These are phyloP conservation scores for Cairneyella variabilis DNA, from an alignment of 495 filamentous ascomycete species.

Conservation along the genomic window DNA sequence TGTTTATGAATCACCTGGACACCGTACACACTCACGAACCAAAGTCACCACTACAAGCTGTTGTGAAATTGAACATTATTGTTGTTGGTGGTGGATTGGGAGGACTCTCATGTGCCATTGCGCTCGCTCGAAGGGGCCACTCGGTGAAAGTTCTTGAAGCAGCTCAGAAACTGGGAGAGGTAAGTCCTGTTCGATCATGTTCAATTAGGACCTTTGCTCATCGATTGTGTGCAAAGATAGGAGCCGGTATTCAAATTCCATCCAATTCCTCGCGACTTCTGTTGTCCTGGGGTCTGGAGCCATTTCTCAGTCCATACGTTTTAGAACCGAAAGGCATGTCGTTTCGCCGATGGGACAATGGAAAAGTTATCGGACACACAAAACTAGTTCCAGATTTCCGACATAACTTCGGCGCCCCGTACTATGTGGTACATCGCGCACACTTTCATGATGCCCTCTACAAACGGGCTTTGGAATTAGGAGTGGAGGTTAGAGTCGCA, in stretches of 20 bases:
- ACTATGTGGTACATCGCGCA: slow-evolving; percentile 43
- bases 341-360: slow-evolving; percentile 42
- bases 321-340: slow-evolving; percentile 35
- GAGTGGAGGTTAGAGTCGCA: slow-evolving; percentile 41
- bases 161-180: slow-evolving; percentile 39
- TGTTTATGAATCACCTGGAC: too few relatives aligned
- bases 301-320: slow-evolving; percentile 29
- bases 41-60: too few relatives aligned
- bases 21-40: too few relatives aligned
- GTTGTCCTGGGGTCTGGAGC: slow-evolving; percentile 32
- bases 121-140: slow-evolving; percentile 39
- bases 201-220: too few relatives aligned
- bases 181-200: too few relatives aligned
- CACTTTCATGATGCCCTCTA: slow-evolving; percentile 37
- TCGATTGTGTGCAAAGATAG: too few relatives aligned
- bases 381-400: slow-evolving; percentile 35
- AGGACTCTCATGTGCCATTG: slow-evolving; percentile 48
- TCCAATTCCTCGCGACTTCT: slow-evolving; percentile 39
- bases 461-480: slow-evolving; percentile 30
- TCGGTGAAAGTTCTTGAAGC: slow-evolving; percentile 46
- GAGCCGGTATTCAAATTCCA: slow-evolving; percentile 46
- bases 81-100: slow-evolving; percentile 50
- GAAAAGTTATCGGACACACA: slow-evolving; percentile 35
- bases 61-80: slow-evolving; percentile 32
- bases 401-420: slow-evolving; percentile 33